phyloP scores from a whole-genome alignment of 2,329 filamentous ascomycete species.

The Zelopaecilomyces penicillatus region DNA sequence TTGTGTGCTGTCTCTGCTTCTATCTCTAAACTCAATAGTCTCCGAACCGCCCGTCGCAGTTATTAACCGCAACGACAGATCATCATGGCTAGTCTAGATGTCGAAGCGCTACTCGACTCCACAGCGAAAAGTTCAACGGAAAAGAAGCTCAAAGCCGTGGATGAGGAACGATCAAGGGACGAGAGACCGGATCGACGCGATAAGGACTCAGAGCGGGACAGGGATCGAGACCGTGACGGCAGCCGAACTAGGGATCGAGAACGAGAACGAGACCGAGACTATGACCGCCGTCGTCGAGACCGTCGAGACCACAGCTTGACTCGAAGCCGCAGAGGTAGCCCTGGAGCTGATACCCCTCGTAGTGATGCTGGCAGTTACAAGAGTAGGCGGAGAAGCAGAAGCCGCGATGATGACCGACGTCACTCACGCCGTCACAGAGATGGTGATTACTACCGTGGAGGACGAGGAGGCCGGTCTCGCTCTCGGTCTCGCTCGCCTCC shows the following conservation, averaged over 20 bases:
- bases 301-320: slow-evolving; percentile 49
- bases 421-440: slow-evolving; percentile 65
- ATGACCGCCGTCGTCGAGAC: slow-evolving; percentile 40
- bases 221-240: slow-evolving; percentile 42
- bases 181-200: slow-evolving; percentile 9
- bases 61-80: slow-evolving; percentile 9
- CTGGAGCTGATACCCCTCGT: slow-evolving; percentile 56
- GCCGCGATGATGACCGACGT: slow-evolving; percentile 67
- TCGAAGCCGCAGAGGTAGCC: slow-evolving; percentile 38
- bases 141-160: slow-evolving; percentile 35
- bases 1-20: no score
- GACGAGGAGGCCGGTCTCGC: slow-evolving; percentile 47
- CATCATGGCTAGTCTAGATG: slow-evolving; percentile 53
- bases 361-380: slow-evolving; percentile 74
- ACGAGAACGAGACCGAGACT: slow-evolving; percentile 47
- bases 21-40: no score
- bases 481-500: slow-evolving; percentile 66
- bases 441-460: slow-evolving; percentile 59
- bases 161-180: slow-evolving; percentile 45
- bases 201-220: slow-evolving; percentile 16
- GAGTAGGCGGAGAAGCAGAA: slow-evolving; percentile 73
- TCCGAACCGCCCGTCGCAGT: neutral
- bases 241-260: slow-evolving; percentile 30
- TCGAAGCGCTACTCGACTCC: slow-evolving; percentile 85
- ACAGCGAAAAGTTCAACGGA: slow-evolving; percentile 57